These are phyloP conservation scores for Starmerella tilneyi DNA, from an alignment of 805 yeast genomes.

Conservation along the genomic window DNA sequence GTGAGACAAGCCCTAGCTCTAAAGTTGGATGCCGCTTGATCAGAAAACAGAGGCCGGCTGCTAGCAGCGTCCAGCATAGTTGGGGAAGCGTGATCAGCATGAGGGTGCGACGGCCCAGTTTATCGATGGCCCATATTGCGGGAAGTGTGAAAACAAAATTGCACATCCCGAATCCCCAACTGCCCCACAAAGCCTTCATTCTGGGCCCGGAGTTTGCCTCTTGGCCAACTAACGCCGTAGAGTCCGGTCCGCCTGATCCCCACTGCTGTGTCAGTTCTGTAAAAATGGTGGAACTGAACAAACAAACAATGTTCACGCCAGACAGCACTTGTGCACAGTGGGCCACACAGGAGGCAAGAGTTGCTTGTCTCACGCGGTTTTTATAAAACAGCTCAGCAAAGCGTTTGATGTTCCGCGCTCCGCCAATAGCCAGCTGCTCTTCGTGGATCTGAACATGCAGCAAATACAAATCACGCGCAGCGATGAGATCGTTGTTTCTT, in stretches of 20 bases:
- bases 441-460: conserved; percentile 43
- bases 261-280: conserved; percentile 36
- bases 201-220: conserved; percentile 26
- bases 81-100: conserved; percentile 50
- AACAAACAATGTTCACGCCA: conserved; percentile 81
- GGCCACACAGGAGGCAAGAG: conserved; percentile 66
- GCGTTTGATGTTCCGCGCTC: conserved; percentile 21
- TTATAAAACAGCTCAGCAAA: conserved; percentile 22
- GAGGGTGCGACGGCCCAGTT: conserved; percentile 59
- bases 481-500: conserved; percentile 41
- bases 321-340: conserved; percentile 90
- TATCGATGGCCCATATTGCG: conserved; percentile 69
- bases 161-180: conserved; percentile 78
- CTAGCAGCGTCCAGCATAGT: conserved; percentile 45
- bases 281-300: conserved; percentile 72
- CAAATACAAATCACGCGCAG: conserved; percentile 57
- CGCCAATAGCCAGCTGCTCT: conserved; percentile 42
- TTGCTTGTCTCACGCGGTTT: conserved; percentile 68
- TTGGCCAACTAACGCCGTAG: conserved; percentile 14
- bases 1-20: conserved; percentile 55
- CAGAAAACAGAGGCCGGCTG: conserved; percentile 54
- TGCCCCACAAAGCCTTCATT: conserved; percentile 58
- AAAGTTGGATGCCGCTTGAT: conserved; percentile 38
- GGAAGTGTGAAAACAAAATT: conserved; percentile 76
- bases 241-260: conserved; percentile 25